Conservation (phyloP, 352 stramenopile genomes). For the Globisporangium cystogenes region DNA sequence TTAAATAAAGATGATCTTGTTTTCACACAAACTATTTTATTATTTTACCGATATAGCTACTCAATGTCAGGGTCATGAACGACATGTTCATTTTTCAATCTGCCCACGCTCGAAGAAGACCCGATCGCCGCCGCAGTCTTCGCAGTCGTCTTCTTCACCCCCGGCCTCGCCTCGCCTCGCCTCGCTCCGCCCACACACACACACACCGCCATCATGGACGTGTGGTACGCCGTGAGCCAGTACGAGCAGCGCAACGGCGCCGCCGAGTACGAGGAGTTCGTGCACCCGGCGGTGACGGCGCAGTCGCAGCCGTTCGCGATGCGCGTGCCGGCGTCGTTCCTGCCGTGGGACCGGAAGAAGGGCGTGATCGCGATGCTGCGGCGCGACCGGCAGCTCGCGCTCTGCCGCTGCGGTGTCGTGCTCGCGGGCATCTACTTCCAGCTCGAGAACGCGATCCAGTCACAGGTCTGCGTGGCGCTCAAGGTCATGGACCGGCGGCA, state of each 20-base stretch:
- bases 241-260: conserved; percentile 40
- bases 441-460: conserved; percentile 29
- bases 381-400: conserved; percentile 53
- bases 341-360: conserved; percentile 60
- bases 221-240: conserved; percentile 61
- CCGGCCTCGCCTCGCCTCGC: no score
- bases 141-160: no score
- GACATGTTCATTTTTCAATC: no score
- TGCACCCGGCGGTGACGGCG: conserved; percentile 44
- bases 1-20: no score
- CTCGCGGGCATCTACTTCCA: conserved; percentile 75
- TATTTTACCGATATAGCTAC: no score
- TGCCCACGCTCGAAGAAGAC: no score
- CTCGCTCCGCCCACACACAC: no score
- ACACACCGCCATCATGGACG: conserved; percentile 67
- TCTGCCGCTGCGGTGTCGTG: conserved; percentile 79
- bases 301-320: conserved; percentile 46
- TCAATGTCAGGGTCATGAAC: no score
- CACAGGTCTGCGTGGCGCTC: conserved; percentile 60
- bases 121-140: no score
- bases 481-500: conserved; percentile 80
- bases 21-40: no score
- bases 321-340: conserved; percentile 52
- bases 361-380: conserved; percentile 71
- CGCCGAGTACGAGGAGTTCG: conserved; percentile 53